These are phyloP conservation scores for Tetrapisispora arboricola DNA, from an alignment of 805 yeast species.

Conservation along the genomic window DNA sequence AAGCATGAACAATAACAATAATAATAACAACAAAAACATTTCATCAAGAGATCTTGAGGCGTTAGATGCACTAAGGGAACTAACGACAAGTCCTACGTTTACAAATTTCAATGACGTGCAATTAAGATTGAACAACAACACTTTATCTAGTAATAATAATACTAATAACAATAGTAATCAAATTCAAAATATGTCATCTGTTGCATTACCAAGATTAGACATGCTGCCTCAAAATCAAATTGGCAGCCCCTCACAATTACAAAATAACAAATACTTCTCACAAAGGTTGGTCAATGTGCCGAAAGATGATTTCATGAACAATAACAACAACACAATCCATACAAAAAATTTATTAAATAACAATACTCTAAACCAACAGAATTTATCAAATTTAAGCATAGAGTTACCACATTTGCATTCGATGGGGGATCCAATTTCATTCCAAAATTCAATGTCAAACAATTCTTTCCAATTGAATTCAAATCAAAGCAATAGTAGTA, in stretches of 20 bases:
- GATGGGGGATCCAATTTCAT: constrained; percentile 1
- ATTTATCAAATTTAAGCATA: background rate
- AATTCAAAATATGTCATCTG: background rate
- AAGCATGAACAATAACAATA: constrained; percentile 1
- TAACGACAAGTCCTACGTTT: constrained; percentile 16
- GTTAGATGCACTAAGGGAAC: constrained; percentile 20
- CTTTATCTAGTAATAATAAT: background rate
- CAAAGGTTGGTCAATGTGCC: constrained; percentile 1
- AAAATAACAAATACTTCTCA: constrained; percentile 4
- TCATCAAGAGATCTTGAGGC: constrained; percentile 19
- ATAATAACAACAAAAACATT: background rate
- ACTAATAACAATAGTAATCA: background rate
- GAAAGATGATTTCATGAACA: background rate
- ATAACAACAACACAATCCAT: background rate
- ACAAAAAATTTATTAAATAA: background rate
- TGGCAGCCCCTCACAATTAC: constrained; percentile 3
- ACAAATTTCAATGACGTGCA: constrained; percentile 2
- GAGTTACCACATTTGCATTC: constrained; percentile 2
- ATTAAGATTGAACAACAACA: constrained; percentile 2
- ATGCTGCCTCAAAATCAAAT: constrained; percentile 3
- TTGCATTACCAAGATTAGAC: constrained; percentile 8
- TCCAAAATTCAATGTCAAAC: background rate
- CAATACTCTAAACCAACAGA: background rate
- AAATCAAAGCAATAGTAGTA: background rate
- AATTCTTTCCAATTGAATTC: background rate